Percentiles rank a stretch among this genome's conserved stretches.
Evolutionary conservation across 805 yeast genomes (phyloP).

Genomic region (Vanderwaltozyma polyspora): DNA sequence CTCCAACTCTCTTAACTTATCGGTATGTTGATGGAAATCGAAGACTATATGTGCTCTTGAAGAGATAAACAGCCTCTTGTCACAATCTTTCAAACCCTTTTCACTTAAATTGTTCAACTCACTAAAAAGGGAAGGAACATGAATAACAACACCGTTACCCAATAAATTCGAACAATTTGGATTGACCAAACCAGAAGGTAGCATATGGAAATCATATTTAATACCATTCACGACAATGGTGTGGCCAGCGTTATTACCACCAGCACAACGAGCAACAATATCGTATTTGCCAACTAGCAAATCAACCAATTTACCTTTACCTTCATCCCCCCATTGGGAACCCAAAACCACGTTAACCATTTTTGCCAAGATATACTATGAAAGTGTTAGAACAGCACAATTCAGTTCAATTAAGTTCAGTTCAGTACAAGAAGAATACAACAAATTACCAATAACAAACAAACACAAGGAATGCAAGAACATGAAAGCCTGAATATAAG

Average conservation of each 20-base stretch:
- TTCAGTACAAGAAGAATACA: too few species aligned
- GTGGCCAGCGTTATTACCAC: slow-evolving; percentile 99
- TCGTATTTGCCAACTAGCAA: slow-evolving; percentile 89
- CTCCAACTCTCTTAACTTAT: slow-evolving; percentile 89
- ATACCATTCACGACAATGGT: slow-evolving; percentile 84
- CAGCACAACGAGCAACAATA: slow-evolving; percentile 95
- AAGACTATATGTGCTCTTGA: slow-evolving; percentile 94
- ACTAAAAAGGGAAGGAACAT: slow-evolving; percentile 82
- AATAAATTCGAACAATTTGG: slow-evolving; percentile 81
- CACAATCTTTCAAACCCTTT: slow-evolving; percentile 53
- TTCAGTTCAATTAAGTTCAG: too few species aligned
- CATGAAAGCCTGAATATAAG: too few species aligned
- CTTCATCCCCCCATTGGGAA: slow-evolving; percentile 99
- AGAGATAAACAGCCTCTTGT: slow-evolving; percentile 73
- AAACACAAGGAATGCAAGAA: too few species aligned
- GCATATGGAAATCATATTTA: slow-evolving; percentile 97
- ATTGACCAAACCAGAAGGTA: slow-evolving; percentile 95
- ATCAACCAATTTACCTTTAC: slow-evolving; percentile 96
- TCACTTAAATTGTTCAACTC: slow-evolving; percentile 73
- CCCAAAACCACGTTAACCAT: slow-evolving; percentile 78
- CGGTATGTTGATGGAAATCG: slow-evolving; percentile 96
- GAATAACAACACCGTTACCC: slow-evolving; percentile 95
- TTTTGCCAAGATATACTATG: neutral
- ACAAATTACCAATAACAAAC: too few species aligned
- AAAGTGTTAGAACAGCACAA: neutral